Percentiles rank a stretch among this genome's conserved stretches.
These are phyloP conservation scores for Mortierella sp. DNA, from an alignment of 371 early-diverging fungal species.

Conservation along the genomic window DNA sequence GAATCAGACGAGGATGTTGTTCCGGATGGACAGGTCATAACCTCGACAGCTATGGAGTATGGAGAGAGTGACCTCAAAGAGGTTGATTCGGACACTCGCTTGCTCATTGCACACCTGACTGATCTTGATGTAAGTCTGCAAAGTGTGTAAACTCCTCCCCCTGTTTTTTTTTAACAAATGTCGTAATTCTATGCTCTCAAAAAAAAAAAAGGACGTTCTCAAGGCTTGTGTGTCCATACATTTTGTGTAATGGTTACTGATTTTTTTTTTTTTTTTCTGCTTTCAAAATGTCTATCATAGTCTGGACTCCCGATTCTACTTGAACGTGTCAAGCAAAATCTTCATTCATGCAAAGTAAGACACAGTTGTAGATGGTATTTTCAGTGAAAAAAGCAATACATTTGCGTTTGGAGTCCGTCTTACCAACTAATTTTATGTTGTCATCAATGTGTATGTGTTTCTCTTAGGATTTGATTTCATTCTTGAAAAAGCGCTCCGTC, in stretches of 20 bases:
- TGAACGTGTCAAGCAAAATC: constrained; percentile 58
- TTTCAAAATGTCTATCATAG: constrained; percentile 25
- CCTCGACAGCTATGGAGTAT: constrained; percentile 22
- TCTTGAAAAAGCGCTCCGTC: constrained; percentile 56
- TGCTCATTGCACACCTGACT: constrained; percentile 41
- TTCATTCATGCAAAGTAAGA: constrained; percentile 57
- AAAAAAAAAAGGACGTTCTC: neutral
- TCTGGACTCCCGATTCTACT: constrained; percentile 52
- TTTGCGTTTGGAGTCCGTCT: too few species aligned
- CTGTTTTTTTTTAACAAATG: neutral
- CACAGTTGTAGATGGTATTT: neutral
- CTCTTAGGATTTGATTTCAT: constrained; percentile 49
- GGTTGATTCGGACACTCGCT: constrained; percentile 35
- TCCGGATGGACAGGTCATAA: constrained; percentile 23
- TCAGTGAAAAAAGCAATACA: too few species aligned
- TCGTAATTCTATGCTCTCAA: neutral
- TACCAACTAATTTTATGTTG: neutral
- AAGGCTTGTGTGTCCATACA: neutral
- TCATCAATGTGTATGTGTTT: neutral
- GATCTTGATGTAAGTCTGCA: constrained; percentile 50
- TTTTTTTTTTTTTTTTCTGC: neutral
- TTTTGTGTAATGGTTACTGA: neutral
- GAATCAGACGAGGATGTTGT: constrained; percentile 48
- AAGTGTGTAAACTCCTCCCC: neutral
- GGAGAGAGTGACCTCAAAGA: constrained; percentile 37